phyloP scores from a whole-genome alignment of 805 yeast genomes.

The Kregervanrija fluxuum region DNA sequence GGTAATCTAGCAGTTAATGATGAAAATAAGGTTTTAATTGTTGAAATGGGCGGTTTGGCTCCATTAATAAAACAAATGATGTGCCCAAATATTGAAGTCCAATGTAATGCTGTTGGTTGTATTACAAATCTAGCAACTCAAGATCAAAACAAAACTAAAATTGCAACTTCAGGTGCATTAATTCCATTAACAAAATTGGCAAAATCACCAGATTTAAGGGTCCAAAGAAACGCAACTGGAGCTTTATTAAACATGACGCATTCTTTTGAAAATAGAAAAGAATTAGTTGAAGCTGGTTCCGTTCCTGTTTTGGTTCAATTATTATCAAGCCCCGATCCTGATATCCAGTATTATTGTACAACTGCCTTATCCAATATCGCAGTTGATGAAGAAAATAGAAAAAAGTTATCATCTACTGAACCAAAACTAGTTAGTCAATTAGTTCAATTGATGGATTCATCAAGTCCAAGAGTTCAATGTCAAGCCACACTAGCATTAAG shows the following conservation, averaged over 20 bases:
- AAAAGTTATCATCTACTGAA: slow-evolving; percentile 82
- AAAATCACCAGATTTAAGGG: slow-evolving; percentile 88
- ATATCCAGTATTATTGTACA: slow-evolving; percentile 97
- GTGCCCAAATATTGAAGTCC: slow-evolving; percentile 94
- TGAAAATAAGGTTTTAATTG: slow-evolving; percentile 86
- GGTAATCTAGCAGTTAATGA: slow-evolving; percentile 98
- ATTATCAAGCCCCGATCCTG: slow-evolving; percentile 82
- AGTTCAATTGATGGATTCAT: slow-evolving; percentile 86
- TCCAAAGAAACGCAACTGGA: slow-evolving; percentile 97
- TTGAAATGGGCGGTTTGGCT: slow-evolving; percentile 96
- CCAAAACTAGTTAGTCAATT: slow-evolving; percentile 85
- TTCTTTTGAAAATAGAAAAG: slow-evolving; percentile 92
- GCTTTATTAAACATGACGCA: slow-evolving; percentile 98
- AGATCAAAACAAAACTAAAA: slow-evolving; percentile 92
- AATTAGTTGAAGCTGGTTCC: slow-evolving; percentile 95
- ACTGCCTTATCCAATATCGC: slow-evolving; percentile 96
- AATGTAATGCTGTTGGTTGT: slow-evolving; percentile 98
- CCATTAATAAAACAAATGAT: slow-evolving; percentile 97
- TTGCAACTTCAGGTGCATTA: slow-evolving; percentile 93
- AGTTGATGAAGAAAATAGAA: slow-evolving; percentile 88
- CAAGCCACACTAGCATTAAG: slow-evolving; percentile 96
- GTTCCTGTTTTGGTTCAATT: slow-evolving; percentile 91
- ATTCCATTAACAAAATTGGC: slow-evolving; percentile 93
- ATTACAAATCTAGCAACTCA: slow-evolving; percentile 96
- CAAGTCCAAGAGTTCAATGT: slow-evolving; percentile 92